Evolutionary conservation across 2,329 filamentous ascomycete species (phyloP).

Genomic region (Cladosporium colombiae): DNA sequence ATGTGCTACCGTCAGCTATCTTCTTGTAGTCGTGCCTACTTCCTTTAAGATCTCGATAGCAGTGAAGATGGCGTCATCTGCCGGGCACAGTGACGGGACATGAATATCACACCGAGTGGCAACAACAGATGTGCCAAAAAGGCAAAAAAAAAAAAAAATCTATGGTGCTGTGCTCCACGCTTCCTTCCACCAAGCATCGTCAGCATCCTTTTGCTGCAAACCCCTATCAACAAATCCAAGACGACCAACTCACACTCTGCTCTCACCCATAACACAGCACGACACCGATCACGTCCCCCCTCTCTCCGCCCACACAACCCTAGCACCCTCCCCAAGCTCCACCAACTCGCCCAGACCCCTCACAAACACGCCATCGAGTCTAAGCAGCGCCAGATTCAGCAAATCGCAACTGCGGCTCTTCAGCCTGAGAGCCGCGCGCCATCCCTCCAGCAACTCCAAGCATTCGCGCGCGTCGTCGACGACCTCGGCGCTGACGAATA

Average conservation of each 20-base stretch:
- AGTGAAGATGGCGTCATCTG: not conserved
- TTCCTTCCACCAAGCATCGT: not conserved
- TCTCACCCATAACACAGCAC: not conserved
- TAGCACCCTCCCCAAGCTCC: conserved; percentile 34
- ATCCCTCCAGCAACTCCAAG: conserved; percentile 33
- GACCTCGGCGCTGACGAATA: conserved; percentile 36
- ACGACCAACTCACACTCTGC: not conserved
- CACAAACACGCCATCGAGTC: conserved; percentile 36
- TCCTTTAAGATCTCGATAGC: not conserved
- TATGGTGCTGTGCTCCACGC: not conserved
- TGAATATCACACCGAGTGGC: not conserved
- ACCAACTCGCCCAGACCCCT: conserved; percentile 34
- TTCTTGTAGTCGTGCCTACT: not conserved
- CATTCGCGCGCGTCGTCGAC: conserved; percentile 35
- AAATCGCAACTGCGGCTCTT: conserved; percentile 39
- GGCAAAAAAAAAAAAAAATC: not conserved
- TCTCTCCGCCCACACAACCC: conserved; percentile 32
- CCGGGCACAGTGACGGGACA: too few species aligned
- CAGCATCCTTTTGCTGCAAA: not conserved
- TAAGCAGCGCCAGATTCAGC: conserved; percentile 36
- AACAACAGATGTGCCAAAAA: not conserved
- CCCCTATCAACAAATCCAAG: not conserved
- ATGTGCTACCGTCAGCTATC: not conserved
- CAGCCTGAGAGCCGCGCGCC: conserved; percentile 35
- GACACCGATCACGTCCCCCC: not conserved